Evolutionary conservation across 2,329 filamentous ascomycete species (phyloP), one percentile per base, ranked within the genome.

Genomic region (Metarhizium brunneum): DNA sequence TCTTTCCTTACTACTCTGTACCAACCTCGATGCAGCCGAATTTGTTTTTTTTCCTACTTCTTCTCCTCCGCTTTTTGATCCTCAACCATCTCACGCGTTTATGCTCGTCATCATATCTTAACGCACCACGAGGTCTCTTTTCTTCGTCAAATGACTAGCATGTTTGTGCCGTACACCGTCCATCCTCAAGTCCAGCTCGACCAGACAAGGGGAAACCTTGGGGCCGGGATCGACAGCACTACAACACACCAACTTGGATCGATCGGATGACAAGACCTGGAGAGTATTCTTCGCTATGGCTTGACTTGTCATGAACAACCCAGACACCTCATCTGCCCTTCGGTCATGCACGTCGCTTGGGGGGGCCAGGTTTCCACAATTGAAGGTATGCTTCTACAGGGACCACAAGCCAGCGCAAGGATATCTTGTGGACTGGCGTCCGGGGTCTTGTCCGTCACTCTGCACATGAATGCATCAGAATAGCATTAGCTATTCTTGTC

Each of bases 181-280:
- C 20, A 5, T 29, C n/a, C 25, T 25, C 25, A 29, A 30, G 4
- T n/a, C 25, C 20, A 48, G 45, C 20, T 13, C 25, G 25, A 30
- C 45, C 45, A 48, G 45, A 48, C 25, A 48, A 25, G 45, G 45
- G 20, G 45, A 48, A 29, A 6, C 6, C 20, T 30, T 48, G 45
- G n/a, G 45, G 25, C 45, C 30, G 45, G 45, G 45, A 16, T 48
- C 45, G 45, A 48, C 45, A 30, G 45, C 45, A 48, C 30, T 30
- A 48, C 45, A 48, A 20, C 20, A 30, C 45, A 29, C 10, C 45
- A 14, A 30, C 6, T 38, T 49, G 25, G 54, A 55, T 55, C 54
- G 54, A 55, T 55, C 54, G 54, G 40, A 55, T 47, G 48, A 51
- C 40, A 47, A 49, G 18, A 48, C 45, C n/a, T 48, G 20, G 25